Percentiles rank a stretch among this genome's conserved stretches.
Evolutionary conservation across 176 grass and related monocot species (phyloP).

Genomic region (Avena atlantica): DNA sequence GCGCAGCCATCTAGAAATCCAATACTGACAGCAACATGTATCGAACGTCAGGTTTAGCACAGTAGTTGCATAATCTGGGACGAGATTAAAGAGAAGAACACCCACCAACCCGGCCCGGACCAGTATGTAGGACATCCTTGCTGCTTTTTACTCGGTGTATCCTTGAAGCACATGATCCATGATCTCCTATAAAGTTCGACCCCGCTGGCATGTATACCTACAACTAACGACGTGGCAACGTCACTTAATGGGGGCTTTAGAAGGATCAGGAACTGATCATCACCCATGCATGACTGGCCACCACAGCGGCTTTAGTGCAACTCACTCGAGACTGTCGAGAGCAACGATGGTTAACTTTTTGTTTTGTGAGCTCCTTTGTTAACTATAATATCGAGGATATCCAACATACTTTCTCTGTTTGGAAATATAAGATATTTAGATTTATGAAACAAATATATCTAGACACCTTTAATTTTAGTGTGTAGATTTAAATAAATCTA

Average conservation of each 20-base stretch:
- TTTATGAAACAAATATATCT: too few relatives aligned
- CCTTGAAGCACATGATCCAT: slow-evolving; percentile 16
- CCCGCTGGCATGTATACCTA: background rate
- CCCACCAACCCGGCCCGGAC: background rate
- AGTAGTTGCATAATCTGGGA: background rate
- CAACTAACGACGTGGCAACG: slow-evolving; percentile 18
- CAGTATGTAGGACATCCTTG: background rate
- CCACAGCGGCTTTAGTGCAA: background rate
- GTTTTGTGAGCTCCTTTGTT: too few relatives aligned
- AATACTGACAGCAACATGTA: slow-evolving; percentile 8
- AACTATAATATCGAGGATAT: background rate
- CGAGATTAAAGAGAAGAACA: slow-evolving; percentile 11
- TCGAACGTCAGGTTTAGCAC: background rate
- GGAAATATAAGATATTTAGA: too few relatives aligned
- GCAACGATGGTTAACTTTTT: background rate
- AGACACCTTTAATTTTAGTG: too few relatives aligned
- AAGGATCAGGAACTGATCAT: background rate
- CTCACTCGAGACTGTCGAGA: background rate
- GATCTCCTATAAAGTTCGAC: slow-evolving; percentile 15
- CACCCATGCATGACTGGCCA: background rate
- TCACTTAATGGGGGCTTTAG: background rate
- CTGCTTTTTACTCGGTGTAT: slow-evolving; percentile 7
- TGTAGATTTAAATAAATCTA: too few relatives aligned
- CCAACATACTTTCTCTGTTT: background rate
- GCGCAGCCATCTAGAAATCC: background rate